Base-by-base conservation (phyloP, 345 rosid genomes). In the Corymbia maculata region DNA sequence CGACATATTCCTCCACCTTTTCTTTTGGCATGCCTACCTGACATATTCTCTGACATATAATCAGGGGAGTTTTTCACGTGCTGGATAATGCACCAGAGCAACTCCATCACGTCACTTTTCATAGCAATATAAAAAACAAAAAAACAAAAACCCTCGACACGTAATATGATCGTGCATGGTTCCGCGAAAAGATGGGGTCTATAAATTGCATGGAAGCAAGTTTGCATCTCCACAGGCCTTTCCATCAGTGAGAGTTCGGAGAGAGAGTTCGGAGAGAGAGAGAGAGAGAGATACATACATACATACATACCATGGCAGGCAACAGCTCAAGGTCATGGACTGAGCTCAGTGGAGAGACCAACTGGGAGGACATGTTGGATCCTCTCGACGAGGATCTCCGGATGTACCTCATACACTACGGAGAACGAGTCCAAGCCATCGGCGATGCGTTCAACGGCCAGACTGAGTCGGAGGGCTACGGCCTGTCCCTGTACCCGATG, bases 301-400 rank as follows among this genome's bases (percentile, higher is more conserved):
- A n/a, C 42, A n/a, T 6, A 28, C 8, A 64, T 11, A 59, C 89
- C 12, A 92, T 89, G 55, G 91, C 91, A 0, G 89, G 59, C 32
- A 86, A 89, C 51, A 79, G 47, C 52, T n/a, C 93, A 1, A 92
- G 89, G 89, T 90, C 85, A 93, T 95, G 98, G 99, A 92, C 90
- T 87, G 88, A 89, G 51, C 92, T 97, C 53, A 96, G 96, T 50
- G 98, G 98, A 21, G 90, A 92, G 87, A 89, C 91, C 55, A 59
- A 93, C 57, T 97, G 99, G 98, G 89, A 90, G 32, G 93, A 86
- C 52, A 88, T 95, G 86, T 79, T 95, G 89, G 94, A 96, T 44
- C 98, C 97, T 61, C 92, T 96, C 30, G 94, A 97, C 89, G 88
- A 90, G 42, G 96, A 94, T 93, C 98, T 96, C 89, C 94, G 99